phyloP scores from a whole-genome alignment of 495 filamentous ascomycete species.

The Podospora bellae-mahoneyi region DNA sequence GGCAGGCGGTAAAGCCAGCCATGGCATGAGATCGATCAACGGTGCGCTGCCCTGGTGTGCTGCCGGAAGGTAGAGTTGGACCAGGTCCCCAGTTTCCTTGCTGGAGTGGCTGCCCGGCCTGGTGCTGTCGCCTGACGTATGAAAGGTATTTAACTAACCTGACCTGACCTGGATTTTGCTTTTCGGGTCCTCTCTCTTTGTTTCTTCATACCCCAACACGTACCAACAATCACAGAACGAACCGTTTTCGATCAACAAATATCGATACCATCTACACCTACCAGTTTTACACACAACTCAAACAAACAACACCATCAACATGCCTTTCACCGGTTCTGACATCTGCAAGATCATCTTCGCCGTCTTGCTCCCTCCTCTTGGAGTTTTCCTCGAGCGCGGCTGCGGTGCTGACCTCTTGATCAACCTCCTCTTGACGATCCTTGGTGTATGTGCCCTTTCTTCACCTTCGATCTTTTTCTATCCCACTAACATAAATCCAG shows the following conservation, averaged over 20 bases:
- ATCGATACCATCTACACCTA: neutral
- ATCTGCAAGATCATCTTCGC: constrained; percentile 91
- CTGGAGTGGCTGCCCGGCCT: no score
- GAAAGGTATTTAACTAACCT: neutral
- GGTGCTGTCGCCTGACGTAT: neutral
- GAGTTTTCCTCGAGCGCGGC: constrained; percentile 85
- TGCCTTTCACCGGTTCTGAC: constrained; percentile 58
- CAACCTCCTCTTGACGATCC: constrained; percentile 85
- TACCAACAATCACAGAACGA: neutral
- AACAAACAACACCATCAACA: constrained; percentile 26
- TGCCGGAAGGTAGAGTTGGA: neutral
- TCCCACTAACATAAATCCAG: constrained; percentile 15
- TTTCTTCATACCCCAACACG: neutral
- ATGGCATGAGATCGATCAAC: neutral
- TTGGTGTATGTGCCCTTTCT: constrained; percentile 57
- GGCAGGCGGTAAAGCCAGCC: neutral
- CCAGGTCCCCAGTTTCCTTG: neutral
- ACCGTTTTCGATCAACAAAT: neutral
- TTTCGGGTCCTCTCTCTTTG: neutral
- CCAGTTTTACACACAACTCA: neutral
- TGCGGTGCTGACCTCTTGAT: constrained; percentile 85
- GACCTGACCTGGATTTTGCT: neutral
- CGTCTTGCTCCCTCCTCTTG: constrained; percentile 81
- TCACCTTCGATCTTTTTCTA: neutral
- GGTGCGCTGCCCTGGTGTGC: neutral